phyloP scores from a whole-genome alignment of 73 alveolate genomes.

The Paraurostyla sp. region DNA sequence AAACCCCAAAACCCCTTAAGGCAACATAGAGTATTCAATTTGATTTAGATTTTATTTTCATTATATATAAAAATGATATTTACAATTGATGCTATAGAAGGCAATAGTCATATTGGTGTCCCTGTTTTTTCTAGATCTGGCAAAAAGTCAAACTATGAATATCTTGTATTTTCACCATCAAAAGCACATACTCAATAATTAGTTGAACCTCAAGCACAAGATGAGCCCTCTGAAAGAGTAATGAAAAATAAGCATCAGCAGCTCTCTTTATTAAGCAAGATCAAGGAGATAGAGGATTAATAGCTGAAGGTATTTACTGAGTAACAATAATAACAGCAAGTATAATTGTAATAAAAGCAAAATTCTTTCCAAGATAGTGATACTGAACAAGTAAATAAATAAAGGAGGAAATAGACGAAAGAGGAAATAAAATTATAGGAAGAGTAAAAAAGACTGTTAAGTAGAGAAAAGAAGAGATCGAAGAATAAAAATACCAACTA shows the following conservation, averaged over 20 bases:
- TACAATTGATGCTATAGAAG: constrained; percentile 49
- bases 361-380: no score
- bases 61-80: no score
- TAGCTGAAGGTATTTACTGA: not conserved
- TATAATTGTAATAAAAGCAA: no score
- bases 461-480: not conserved
- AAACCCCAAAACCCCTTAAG: no score
- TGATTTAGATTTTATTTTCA: no score
- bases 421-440: constrained; percentile 11
- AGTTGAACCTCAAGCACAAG: not conserved
- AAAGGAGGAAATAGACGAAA: no score
- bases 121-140: constrained; percentile 57
- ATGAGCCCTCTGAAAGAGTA: not conserved
- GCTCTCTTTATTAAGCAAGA: not conserved
- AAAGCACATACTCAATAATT: not conserved
- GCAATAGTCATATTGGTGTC: constrained; percentile 60
- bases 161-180: constrained; percentile 39
- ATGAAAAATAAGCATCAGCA: not conserved
- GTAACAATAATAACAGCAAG: not conserved
- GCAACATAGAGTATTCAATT: no score
- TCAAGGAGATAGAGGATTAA: not conserved
- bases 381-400: no score
- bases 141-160: constrained; percentile 43
- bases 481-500: not conserved
- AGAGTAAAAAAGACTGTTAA: not conserved